A percentile compares a stretch with the other conserved stretches of the same genome.
phyloP scores from a whole-genome alignment of 768 basidiomycete species.

The Auricularia cornea region DNA sequence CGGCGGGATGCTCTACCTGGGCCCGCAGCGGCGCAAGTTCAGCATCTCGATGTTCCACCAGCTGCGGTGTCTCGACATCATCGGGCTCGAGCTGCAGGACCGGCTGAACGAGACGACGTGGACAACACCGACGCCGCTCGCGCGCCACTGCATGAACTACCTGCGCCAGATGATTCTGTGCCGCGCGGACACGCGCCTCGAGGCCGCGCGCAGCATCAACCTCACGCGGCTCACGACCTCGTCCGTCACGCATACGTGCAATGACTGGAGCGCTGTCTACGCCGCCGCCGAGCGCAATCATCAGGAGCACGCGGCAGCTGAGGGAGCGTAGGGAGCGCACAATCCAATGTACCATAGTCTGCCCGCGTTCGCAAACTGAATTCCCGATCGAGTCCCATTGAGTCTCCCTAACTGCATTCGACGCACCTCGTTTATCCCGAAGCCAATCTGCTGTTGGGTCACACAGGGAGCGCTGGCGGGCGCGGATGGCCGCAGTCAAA shows the following conservation, averaged over 20 bases:
- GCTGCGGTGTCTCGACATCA: neutral
- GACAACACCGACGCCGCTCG: neutral
- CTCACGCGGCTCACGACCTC: conserved; percentile 25
- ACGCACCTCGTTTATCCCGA: too few species aligned
- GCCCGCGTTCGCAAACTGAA: too few species aligned
- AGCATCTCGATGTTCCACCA: neutral
- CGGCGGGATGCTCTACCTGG: neutral
- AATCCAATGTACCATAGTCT: too few species aligned
- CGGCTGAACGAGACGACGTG: neutral
- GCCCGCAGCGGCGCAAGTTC: neutral
- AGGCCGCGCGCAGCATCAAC: conserved; percentile 26
- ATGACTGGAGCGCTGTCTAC: conserved; percentile 33
- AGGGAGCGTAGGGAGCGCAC: too few species aligned
- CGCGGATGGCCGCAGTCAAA: too few species aligned
- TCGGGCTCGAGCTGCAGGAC: conserved; percentile 8
- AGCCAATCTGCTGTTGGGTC: too few species aligned
- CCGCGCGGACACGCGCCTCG: conserved; percentile 25
- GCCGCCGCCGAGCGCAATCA: conserved; percentile 28
- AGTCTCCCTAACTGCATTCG: too few species aligned
- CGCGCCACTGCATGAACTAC: conserved; percentile 33
- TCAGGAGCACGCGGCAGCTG: conserved; percentile 15
- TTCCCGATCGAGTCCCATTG: too few species aligned
- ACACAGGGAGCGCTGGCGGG: too few species aligned
- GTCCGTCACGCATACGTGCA: conserved; percentile 32
- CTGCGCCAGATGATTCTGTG: conserved; percentile 32